phyloP scores from a whole-genome alignment of 2,329 filamentous ascomycete genomes.

The Nemania serpens region DNA sequence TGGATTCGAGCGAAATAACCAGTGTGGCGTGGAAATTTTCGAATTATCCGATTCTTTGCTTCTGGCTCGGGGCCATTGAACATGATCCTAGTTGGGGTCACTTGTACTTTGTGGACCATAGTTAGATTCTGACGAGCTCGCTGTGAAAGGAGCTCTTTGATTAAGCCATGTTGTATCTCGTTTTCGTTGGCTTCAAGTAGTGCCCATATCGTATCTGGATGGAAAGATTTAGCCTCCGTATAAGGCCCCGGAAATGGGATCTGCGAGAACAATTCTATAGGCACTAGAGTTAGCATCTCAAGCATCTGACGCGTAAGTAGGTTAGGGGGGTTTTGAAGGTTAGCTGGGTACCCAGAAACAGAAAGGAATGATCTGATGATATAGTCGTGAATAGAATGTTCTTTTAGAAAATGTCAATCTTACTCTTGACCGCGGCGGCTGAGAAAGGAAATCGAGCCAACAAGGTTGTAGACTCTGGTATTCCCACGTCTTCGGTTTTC shows the following conservation, averaged over 20 bases:
- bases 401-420: background rate
- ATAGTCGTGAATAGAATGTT: background rate
- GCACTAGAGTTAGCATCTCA: background rate
- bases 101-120: slow-evolving; percentile 57
- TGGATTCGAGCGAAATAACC: slow-evolving; percentile 72
- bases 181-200: slow-evolving; percentile 50
- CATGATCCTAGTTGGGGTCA: slow-evolving; percentile 64
- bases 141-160: slow-evolving; percentile 35
- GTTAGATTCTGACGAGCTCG: slow-evolving; percentile 49
- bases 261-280: slow-evolving; percentile 48
- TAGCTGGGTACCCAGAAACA: background rate
- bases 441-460: slow-evolving; percentile 49
- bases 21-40: slow-evolving; percentile 63
- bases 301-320: background rate
- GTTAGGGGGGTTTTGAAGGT: background rate
- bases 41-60: slow-evolving; percentile 70
- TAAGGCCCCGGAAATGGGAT: slow-evolving; percentile 61
- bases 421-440: slow-evolving; percentile 47
- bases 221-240: slow-evolving; percentile 50
- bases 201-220: slow-evolving; percentile 31
- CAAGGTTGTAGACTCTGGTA: slow-evolving; percentile 27
- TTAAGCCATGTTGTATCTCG: slow-evolving; percentile 39
- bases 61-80: slow-evolving; percentile 68
- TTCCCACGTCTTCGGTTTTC: background rate
- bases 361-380: background rate